phyloP scores from a whole-genome alignment of 129 eudicot genomes.

The Rutidosis leptorrhynchoides region DNA sequence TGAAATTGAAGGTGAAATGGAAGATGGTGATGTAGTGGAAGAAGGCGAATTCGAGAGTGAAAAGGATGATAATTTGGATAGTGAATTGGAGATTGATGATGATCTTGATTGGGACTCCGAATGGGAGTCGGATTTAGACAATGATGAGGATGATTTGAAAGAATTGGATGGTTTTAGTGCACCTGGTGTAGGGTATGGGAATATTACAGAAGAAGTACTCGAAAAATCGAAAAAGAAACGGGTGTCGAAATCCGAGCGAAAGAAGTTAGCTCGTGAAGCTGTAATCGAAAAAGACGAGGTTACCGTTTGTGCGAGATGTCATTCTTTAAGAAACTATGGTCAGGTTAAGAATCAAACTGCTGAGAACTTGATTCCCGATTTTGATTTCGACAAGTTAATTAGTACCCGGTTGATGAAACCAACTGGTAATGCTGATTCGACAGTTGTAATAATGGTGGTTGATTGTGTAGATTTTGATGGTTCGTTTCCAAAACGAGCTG shows the following conservation, averaged over 20 bases:
- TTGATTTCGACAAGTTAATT: constrained; percentile 80
- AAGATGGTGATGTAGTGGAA: constrained; percentile 39
- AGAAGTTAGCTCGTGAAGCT: constrained; percentile 68
- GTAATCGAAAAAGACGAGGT: constrained; percentile 62
- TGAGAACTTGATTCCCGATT: constrained; percentile 91
- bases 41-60: constrained; percentile 43
- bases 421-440: constrained; percentile 67
- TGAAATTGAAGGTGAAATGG: constrained; percentile 37
- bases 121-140: constrained; percentile 58
- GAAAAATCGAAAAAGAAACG: constrained; percentile 53
- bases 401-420: constrained; percentile 81
- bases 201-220: constrained; percentile 65
- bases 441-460: constrained; percentile 92
- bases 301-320: constrained; percentile 93
- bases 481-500: constrained; percentile 90
- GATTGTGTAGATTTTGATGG: constrained; percentile 99
- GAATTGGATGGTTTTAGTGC: constrained; percentile 73
- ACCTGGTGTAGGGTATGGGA: constrained; percentile 82
- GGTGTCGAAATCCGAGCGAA: constrained; percentile 76
- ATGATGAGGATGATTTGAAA: constrained; percentile 53
- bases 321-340: constrained; percentile 86
- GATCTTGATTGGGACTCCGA: constrained; percentile 57
- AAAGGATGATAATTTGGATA: constrained; percentile 38
- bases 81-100: constrained; percentile 37
- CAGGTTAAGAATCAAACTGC: constrained; percentile 84